phyloP scores from a whole-genome alignment of 768 basidiomycete genomes.

The Infundibulicybe gibba region DNA sequence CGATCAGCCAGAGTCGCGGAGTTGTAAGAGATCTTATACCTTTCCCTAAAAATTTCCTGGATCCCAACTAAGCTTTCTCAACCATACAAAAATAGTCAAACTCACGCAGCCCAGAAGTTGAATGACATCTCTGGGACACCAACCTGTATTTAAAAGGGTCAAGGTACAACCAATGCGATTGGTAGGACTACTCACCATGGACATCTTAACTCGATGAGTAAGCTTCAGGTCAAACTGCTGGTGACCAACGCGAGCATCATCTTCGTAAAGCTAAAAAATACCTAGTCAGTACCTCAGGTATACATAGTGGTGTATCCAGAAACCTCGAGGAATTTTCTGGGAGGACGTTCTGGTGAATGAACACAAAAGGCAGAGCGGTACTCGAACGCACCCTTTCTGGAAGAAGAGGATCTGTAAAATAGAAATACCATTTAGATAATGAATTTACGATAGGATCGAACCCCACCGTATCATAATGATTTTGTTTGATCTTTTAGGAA shows the following conservation, averaged over 20 bases:
- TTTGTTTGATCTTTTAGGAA: slow-evolving; percentile 79
- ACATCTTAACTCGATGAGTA: slow-evolving; percentile 95
- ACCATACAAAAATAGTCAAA: slow-evolving; percentile 9
- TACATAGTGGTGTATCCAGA: background rate
- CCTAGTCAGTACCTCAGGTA: slow-evolving; percentile 1
- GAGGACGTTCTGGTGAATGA: background rate
- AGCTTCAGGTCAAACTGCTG: slow-evolving; percentile 94
- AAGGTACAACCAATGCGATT: background rate
- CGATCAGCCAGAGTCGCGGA: background rate
- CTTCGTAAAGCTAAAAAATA: slow-evolving; percentile 74
- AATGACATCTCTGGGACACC: slow-evolving; percentile 95
- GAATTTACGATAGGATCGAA: slow-evolving; percentile 4
- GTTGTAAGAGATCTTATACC: slow-evolving; percentile 29
- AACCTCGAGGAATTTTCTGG: slow-evolving; percentile 80
- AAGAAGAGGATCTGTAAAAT: slow-evolving; percentile 79
- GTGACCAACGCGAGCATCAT: slow-evolving; percentile 91
- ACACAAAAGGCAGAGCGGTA: slow-evolving; percentile 1
- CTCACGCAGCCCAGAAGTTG: slow-evolving; percentile 89
- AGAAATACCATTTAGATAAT: slow-evolving; percentile 14
- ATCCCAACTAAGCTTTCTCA: slow-evolving; percentile 1
- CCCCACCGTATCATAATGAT: slow-evolving; percentile 89
- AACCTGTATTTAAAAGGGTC: slow-evolving; percentile 44
- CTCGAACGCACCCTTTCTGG: slow-evolving; percentile 79
- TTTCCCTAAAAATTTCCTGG: slow-evolving; percentile 80
- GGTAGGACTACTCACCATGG: slow-evolving; percentile 67